A percentile compares a stretch with the other conserved stretches of the same genome.
Conservation (phyloP, 2,329 filamentous ascomycete species). For the Neurospora sp. region DNA sequence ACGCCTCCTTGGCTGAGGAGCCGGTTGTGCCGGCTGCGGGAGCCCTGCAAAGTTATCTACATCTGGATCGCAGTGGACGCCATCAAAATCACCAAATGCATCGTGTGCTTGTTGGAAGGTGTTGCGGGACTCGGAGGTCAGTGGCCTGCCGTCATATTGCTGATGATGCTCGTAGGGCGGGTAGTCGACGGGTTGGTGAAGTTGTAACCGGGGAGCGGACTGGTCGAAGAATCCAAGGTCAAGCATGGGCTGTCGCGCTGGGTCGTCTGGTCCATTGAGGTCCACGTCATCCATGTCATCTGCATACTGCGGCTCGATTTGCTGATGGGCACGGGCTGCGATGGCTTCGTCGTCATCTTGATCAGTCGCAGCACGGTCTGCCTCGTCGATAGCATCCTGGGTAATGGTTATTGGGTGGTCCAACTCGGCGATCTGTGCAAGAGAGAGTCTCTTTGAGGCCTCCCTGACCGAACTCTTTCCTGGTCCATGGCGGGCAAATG, state of each 20-base stretch:
- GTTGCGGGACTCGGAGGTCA: constrained; percentile 44
- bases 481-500: constrained; percentile 40
- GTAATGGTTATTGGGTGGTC: constrained; percentile 41
- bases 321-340: constrained; percentile 25
- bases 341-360: constrained; percentile 27
- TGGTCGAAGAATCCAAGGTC: constrained; percentile 6
- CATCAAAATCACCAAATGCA: constrained; percentile 74
- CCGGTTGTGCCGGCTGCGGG: constrained; percentile 12
- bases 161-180: constrained; percentile 10
- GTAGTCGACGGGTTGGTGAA: constrained; percentile 16
- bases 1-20: constrained; percentile 8
- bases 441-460: constrained; percentile 34
- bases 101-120: constrained; percentile 56
- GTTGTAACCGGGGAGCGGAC: constrained; percentile 12
- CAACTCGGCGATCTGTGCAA: constrained; percentile 49
- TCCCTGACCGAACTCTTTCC: constrained; percentile 36
- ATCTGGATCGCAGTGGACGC: constrained; percentile 61
- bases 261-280: constrained; percentile 1
- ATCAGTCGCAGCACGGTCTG: constrained; percentile 30
- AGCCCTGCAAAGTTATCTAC: constrained; percentile 15
- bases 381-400: constrained; percentile 42
- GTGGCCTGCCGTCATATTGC: constrained; percentile 29
- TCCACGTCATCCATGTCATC: constrained; percentile 13
- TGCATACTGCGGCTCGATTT: constrained; percentile 23
- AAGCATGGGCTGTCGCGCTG: constrained; percentile 12